These are phyloP conservation scores for Pythium dissimile DNA, from an alignment of 352 stramenopile genomes.

Conservation along the genomic window DNA sequence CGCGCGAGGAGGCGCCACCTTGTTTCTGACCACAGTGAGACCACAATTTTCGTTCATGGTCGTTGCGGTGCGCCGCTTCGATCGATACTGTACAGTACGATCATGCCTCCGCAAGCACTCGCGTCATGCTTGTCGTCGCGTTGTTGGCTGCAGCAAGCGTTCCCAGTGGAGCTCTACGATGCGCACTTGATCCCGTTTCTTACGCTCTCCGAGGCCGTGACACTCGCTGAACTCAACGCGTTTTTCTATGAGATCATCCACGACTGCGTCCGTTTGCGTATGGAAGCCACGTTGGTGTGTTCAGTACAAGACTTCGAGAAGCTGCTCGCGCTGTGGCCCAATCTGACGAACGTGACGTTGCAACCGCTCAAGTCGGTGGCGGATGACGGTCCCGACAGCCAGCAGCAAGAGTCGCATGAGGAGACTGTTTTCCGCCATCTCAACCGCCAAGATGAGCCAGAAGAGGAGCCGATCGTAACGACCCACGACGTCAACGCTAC, in stretches of 20 bases:
- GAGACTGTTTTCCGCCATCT: constrained; percentile 24
- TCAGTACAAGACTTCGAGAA: neutral
- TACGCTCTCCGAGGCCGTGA: constrained; percentile 51
- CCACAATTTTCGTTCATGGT: neutral
- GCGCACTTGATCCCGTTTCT: constrained; percentile 46
- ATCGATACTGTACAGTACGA: neutral
- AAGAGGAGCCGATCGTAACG: constrained; percentile 16
- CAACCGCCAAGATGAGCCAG: neutral
- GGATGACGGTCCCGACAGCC: neutral
- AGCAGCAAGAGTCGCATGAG: neutral
- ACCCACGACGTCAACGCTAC: constrained; percentile 19
- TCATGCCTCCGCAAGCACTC: neutral
- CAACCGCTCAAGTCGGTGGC: constrained; percentile 34
- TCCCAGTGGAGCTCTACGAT: constrained; percentile 52
- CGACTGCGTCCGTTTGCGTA: constrained; percentile 34
- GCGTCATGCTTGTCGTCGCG: neutral
- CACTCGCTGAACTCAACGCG: constrained; percentile 44
- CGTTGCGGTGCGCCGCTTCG: neutral
- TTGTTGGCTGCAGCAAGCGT: neutral
- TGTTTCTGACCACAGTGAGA: no score
- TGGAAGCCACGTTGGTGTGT: constrained; percentile 36
- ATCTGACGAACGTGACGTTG: constrained; percentile 54
- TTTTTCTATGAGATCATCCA: constrained; percentile 57
- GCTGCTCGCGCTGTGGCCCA: constrained; percentile 44
- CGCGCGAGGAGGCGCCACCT: no score